Base-by-base conservation (phyloP, 148 eudicot species). In the Dysphania ambrosioides region DNA sequence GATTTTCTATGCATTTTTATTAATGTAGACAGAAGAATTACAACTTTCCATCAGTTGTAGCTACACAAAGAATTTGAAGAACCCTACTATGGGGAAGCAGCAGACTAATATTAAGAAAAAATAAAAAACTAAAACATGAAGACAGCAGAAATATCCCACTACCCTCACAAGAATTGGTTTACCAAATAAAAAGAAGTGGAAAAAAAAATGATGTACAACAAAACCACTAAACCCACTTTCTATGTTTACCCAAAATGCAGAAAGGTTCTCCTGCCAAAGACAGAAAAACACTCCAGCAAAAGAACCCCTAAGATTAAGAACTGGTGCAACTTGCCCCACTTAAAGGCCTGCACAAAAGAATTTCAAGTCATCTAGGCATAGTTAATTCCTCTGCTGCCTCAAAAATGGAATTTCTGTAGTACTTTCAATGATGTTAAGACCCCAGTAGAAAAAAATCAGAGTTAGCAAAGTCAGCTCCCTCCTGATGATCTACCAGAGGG, bases 51-150 rank as follows among this genome's bases (percentile, higher is more conserved):
- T 76, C 58, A 79, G 73, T 79, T 74, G 77, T 77, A 65, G 82
- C 91, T 84, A 91, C 85, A 86, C 65, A 86, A 91, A 87, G 88
- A 89, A 77, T 75, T 82, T 87, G 70, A 87, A 68, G 81, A 85
- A 85, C 78, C 83, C 78, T 70, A 51, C 36, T 41, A 70, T 73
- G 72, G 72, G 85, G 79, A 79, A 80, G 87, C 86, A 90, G 83
- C 84, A 81, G 83, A 72, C 72, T 70, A 29, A 40, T 71, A 72
- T 57, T 56, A 67, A 44, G 74, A 72, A 67, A 10, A 66, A 44
- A 79, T 61, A 58, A 36, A 66, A 21, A 67, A 26, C 77, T 62
- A 27, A 80, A 79, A 75, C 53, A 76, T 56, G 80, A 67, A 72
- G 77, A 64, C 35, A 42, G 57, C 31, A 82, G 83, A 69, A 80